Evolutionary conservation across 805 yeast species (phyloP), one percentile per base, ranked within the genome.

Genomic region (Pichia ethanolica): DNA sequence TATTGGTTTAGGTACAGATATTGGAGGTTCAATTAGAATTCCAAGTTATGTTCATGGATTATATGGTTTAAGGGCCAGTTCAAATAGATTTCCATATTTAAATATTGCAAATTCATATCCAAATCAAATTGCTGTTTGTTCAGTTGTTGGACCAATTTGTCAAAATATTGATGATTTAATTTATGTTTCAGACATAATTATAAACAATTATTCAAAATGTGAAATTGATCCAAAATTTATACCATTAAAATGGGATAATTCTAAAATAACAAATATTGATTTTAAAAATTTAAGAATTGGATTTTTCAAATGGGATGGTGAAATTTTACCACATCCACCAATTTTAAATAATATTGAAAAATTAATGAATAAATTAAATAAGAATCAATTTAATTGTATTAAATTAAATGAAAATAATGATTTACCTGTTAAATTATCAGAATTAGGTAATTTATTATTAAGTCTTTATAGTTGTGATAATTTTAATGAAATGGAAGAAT

Each of bases 241-340:
- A n/a, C 78, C 79, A 32, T 60, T 81, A 26, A 74, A 79, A 1
- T 81, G 82, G 81, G 65, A 72, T 50, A 53, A 57, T 1, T 39
- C 47, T 12, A 30, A 42, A 26, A 35, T 34, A n/a, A n/a, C n/a
- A 4, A 39, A 27, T 3, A 58, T 59, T 0, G 26, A 46, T 9
- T 39, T 36, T 5, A 28, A 38, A 32, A 71, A 70, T 52, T 57
- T 77, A 32, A 70, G 64, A n/a, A 59, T 79, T 55, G 84, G 81
- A 4, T 57, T 77, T 13, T 54, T 74, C 56, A 56, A 55, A 32
- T 72, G 71, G 61, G 82, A 80, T 58, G 66, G 68, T 7, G 56
- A 62, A 30, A 70, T 74, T 12, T 65, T 69, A 50, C 83, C 84
- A 11, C 75, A 75, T 33, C 84, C 85, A 1, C 83, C 84, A 9